Conservation (phyloP, 169 alveolate species). For the Plasmodium knowlesi region DNA sequence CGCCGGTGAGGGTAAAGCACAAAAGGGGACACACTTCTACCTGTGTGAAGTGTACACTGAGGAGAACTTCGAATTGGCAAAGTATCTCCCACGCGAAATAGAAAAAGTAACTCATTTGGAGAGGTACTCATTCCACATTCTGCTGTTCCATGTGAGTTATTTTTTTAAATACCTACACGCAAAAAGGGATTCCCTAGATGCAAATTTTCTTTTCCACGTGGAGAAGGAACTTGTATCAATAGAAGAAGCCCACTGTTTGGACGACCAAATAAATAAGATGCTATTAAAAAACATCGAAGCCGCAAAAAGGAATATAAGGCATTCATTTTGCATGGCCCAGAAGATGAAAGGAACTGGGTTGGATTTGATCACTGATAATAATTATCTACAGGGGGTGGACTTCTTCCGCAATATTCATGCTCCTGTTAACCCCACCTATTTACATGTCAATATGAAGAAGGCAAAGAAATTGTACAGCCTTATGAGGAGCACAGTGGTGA, state of each 20-base stretch:
- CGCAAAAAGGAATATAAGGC: constrained; percentile 15
- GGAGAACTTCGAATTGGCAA: constrained; percentile 16
- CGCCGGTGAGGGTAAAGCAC: neutral
- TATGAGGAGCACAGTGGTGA: constrained; percentile 21
- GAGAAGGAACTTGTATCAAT: constrained; percentile 15
- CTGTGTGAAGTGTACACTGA: constrained; percentile 38
- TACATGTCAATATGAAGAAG: constrained; percentile 39
- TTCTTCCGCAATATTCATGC: neutral
- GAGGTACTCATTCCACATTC: neutral
- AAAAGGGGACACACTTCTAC: constrained; percentile 12
- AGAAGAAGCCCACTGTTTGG: neutral
- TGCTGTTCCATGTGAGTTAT: constrained; percentile 5
- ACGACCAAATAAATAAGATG: neutral
- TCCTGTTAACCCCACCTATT: neutral
- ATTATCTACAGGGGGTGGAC: constrained; percentile 2
- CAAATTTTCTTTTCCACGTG: constrained; percentile 21
- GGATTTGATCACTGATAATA: constrained; percentile 16
- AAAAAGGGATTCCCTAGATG: constrained; percentile 17
- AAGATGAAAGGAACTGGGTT: neutral
- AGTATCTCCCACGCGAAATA: constrained; percentile 14
- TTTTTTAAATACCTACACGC: constrained; percentile 2
- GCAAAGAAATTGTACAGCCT: constrained; percentile 38
- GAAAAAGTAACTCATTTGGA: constrained; percentile 9
- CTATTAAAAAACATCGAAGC: constrained; percentile 15
- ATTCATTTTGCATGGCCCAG: neutral